phyloP scores from a whole-genome alignment of 306 rosid species.

The Styphnolobium japonicum region DNA sequence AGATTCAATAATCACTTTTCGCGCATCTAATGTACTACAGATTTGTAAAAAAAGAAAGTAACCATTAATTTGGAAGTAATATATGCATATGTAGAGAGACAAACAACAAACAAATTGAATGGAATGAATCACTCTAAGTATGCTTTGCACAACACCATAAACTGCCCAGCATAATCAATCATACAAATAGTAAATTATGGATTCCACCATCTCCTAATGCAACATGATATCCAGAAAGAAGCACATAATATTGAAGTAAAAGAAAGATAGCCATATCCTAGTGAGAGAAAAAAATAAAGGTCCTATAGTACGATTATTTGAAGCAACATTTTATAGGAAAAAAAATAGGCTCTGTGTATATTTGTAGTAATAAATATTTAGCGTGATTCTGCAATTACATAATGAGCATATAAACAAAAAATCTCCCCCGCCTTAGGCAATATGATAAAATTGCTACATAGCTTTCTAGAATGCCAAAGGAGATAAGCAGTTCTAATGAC shows the following conservation, averaged over 20 bases:
- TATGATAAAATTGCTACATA: not conserved
- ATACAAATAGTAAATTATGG: not conserved
- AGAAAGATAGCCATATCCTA: not conserved
- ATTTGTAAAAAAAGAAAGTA: constrained; percentile 17
- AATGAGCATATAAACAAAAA: not conserved
- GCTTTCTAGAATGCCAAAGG: not conserved
- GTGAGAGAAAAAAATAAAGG: not conserved
- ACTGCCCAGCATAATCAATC: not conserved
- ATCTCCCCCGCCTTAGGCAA: not conserved
- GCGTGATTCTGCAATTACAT: not conserved
- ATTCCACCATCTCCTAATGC: not conserved
- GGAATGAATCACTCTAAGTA: not conserved
- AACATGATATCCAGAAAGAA: not conserved
- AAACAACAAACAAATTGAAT: not conserved
- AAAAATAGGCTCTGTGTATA: not conserved
- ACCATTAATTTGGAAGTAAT: not conserved
- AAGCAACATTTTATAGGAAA: not conserved
- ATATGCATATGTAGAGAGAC: not conserved
- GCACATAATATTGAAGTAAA: not conserved
- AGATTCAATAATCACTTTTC: constrained; percentile 70
- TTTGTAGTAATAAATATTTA: not conserved
- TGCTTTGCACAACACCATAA: not conserved
- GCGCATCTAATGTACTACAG: constrained; percentile 88
- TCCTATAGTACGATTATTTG: not conserved
- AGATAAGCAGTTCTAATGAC: not conserved